Evolutionary conservation across 495 filamentous ascomycete genomes (phyloP).

Genomic region (Glutinoglossum americanum): DNA sequence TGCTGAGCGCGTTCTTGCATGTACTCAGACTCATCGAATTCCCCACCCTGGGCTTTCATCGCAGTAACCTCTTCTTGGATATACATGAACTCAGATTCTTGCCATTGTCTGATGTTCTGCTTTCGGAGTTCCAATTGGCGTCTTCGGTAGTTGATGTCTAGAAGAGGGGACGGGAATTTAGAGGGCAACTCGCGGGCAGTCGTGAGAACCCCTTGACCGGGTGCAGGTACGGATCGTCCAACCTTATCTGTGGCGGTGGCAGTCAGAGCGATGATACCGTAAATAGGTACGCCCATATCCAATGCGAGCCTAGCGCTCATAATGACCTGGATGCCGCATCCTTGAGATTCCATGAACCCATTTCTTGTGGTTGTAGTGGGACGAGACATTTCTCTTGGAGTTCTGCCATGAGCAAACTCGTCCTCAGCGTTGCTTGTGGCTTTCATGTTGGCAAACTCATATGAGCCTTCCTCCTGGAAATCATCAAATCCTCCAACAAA

Average conservation of each 20-base stretch:
- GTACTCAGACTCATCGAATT: conserved; percentile 65
- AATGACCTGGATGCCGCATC: conserved; percentile 93
- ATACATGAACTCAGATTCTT: conserved; percentile 82
- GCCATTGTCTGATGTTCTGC: conserved; percentile 85
- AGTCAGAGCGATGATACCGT: conserved; percentile 82
- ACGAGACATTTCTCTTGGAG: conserved; percentile 91
- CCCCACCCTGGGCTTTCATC: conserved; percentile 56
- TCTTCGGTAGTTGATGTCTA: conserved; percentile 92
- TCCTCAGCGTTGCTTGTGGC: conserved; percentile 94
- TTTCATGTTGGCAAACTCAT: conserved; percentile 99
- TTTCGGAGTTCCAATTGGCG: conserved; percentile 83
- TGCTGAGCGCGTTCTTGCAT: conserved; percentile 65
- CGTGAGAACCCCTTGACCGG: conserved; percentile 93
- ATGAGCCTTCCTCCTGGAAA: conserved; percentile 97
- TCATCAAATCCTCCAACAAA: conserved; percentile 98
- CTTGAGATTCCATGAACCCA: conserved; percentile 99
- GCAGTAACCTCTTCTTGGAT: conserved; percentile 77
- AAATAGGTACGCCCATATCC: conserved; percentile 97
- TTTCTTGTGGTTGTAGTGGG: conserved; percentile 90
- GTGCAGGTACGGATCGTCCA: conserved; percentile 87
- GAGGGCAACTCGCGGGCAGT: conserved; percentile 76
- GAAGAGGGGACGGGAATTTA: conserved; percentile 82
- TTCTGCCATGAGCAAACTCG: conserved; percentile 86
- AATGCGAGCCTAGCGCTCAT: conserved; percentile 92
- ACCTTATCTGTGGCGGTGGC: conserved; percentile 99